A percentile compares a stretch with the other conserved stretches of the same genome.
Conservation (phyloP, 2,329 filamentous ascomycete species). For the Ophiocordyceps camponoti-saundersi region DNA sequence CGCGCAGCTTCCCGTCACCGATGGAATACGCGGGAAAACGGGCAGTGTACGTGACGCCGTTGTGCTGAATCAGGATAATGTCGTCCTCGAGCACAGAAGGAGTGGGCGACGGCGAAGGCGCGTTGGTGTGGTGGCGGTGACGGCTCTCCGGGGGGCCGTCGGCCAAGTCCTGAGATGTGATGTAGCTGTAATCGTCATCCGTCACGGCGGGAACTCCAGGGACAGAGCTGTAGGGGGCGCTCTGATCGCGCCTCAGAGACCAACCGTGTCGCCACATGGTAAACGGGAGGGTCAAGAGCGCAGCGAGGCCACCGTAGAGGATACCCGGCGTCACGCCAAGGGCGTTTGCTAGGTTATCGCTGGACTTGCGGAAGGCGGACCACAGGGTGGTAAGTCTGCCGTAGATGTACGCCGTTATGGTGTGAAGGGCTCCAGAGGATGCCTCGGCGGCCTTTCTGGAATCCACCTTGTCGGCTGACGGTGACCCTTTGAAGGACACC, state of each 20-base stretch:
- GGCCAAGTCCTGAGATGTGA: constrained; percentile 59
- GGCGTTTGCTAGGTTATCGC: constrained; percentile 33
- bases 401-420: constrained; percentile 40
- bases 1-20: constrained; percentile 51
- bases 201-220: constrained; percentile 43
- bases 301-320: constrained; percentile 32
- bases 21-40: constrained; percentile 64
- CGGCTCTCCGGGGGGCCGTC: constrained; percentile 18
- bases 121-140: constrained; percentile 23
- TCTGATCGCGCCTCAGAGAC: constrained; percentile 24
- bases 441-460: constrained; percentile 38
- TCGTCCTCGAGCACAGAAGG: constrained; percentile 41
- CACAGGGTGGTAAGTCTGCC: constrained; percentile 31
- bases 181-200: constrained; percentile 67
- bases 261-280: constrained; percentile 40
- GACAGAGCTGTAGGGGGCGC: constrained; percentile 35
- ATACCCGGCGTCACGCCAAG: constrained; percentile 30
- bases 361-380: constrained; percentile 27
- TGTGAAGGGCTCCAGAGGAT: constrained; percentile 47
- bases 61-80: constrained; percentile 52
- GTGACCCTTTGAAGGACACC: constrained; percentile 19
- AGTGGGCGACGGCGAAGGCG: constrained; percentile 15
- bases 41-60: constrained; percentile 46
- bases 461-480: constrained; percentile 41
- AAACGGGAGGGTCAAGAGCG: constrained; percentile 29